Evolutionary conservation across 768 basidiomycete species (phyloP), one percentile per base, ranked within the genome.

Genomic region (Psilocybe sp.): DNA sequence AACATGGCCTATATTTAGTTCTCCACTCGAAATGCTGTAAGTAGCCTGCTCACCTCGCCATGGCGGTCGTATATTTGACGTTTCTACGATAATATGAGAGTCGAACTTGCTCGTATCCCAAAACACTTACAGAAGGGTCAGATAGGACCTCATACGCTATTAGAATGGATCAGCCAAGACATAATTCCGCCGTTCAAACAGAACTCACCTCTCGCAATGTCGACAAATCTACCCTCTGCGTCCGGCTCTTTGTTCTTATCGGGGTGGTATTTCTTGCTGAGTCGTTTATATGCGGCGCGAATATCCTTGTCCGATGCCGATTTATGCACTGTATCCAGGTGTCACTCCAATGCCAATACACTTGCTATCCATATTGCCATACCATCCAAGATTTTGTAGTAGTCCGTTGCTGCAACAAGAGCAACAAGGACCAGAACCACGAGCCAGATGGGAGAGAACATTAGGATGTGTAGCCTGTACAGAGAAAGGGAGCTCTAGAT

Each of bases 131-230:
- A 56, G 82, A 82, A 1, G 80, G 46, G 63, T 98, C 93, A 6
- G 93, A 94, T 23, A 99, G 77, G n/a, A 96, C 81, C 68, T 98
- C 95, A 59, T 98, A 99, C 7, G 96, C 97, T 86, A 54, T 12
- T 51, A 16, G 16, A 20, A 16, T 47, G 28, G 16, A 46, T 54
- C 40, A 46, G 45, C 32, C n/a, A 42, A 15, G 35, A 32, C 20
- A 31, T 23, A 28, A 38, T 10, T 43, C 15, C 42, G 39, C 39
- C 32, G 18, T 18, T 18, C 20, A 18, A 33, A 28, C 3, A 6
- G 15, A 4, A 65, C 80, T 54, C 60, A 94, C 94, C 93, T 60
- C 87, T 83, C 15, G 93, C 88, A 61, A 97, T 87, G 55, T 96
- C 86, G 16, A 97, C 91, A 65, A 98, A 98, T 63, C 78, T 87